phyloP scores from a whole-genome alignment of 2,329 filamentous ascomycete genomes.

The Diaporthe helianthi region DNA sequence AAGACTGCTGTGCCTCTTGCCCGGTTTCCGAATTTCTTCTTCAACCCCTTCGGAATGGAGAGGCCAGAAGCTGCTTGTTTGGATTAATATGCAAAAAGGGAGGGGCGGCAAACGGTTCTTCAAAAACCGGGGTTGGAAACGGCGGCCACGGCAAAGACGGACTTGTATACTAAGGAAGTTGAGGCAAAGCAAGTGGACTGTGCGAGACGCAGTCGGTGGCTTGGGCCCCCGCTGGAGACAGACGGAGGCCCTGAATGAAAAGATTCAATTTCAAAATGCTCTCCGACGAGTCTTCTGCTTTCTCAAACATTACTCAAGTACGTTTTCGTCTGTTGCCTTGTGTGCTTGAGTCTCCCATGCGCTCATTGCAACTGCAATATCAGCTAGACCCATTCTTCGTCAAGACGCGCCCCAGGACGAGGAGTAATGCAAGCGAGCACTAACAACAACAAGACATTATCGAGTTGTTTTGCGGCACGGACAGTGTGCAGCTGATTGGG shows the following conservation, averaged over 20 bases:
- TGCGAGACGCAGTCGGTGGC: neutral
- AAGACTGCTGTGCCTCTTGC: neutral
- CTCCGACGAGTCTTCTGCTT: neutral
- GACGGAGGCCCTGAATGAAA: constrained; percentile 16
- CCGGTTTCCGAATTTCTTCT: neutral
- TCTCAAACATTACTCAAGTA: too few relatives aligned
- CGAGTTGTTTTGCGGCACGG: neutral
- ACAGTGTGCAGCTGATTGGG: too few relatives aligned
- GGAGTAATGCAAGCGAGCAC: too few relatives aligned
- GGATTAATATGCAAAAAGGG: constrained; percentile 19
- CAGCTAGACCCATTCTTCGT: neutral
- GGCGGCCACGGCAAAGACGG: neutral
- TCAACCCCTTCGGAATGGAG: neutral
- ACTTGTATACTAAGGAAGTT: constrained; percentile 28
- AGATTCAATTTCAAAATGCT: constrained; percentile 18
- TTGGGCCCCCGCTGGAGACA: neutral
- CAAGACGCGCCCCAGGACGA: neutral
- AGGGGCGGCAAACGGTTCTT: neutral
- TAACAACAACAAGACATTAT: neutral
- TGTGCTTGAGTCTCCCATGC: too few relatives aligned
- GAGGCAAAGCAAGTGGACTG: constrained; percentile 4
- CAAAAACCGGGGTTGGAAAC: constrained; percentile 30
- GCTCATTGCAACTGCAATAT: too few relatives aligned
- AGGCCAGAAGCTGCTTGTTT: constrained; percentile 20
- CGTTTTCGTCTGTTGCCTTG: neutral